Base-by-base conservation (phyloP, 495 filamentous ascomycete species). In the Platismatia glauca region DNA sequence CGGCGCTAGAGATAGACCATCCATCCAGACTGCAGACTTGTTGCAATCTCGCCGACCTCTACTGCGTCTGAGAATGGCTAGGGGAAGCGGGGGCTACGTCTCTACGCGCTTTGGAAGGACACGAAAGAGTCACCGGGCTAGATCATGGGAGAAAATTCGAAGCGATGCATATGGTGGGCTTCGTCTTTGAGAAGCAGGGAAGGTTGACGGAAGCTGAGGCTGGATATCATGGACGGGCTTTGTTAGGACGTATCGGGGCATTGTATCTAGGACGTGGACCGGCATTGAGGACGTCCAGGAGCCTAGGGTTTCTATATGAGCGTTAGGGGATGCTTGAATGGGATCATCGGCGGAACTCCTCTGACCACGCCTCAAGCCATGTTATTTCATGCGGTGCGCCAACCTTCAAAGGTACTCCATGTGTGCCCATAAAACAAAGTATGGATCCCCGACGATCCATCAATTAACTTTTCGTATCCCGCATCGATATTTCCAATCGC, bases 161-260 rank as follows among this genome's bases (percentile, higher is more conserved):
- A 18, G 69, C 39, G 20, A 57, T 70, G 39, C 31, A 67, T 33
- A 65, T 62, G 34, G 55, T 69, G 20, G 70, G 69, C 7, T 48
- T 0, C 31, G 22, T 70, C 24, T 71, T 69, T 38, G 1, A 0
- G 18, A 15, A 38, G 46, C 69, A 73, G 43, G 71, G 61, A 38
- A 68, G 64, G 65, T 59, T 70, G 11, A 58, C 18, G 31, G 69
- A 73, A 63, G 70, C 72, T 50, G 68, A 75, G 71, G 29, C 67
- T 38, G 69, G 72, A 63, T 71, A 69, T 58, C 57, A 67, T n/a
- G n/a, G n/a, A 60, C 67, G 66, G 35, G 75, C 70, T 53, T 65
- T 77, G 33, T 22, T 68, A 67, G 69, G 69, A 20, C 58, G 64
- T 5, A 68, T 71, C 63, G 71, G 70, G 59, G 62, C 64, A 13